Base-by-base conservation (phyloP, 176 grass and related monocot genomes). In the Hsuehochloa calcarea region DNA sequence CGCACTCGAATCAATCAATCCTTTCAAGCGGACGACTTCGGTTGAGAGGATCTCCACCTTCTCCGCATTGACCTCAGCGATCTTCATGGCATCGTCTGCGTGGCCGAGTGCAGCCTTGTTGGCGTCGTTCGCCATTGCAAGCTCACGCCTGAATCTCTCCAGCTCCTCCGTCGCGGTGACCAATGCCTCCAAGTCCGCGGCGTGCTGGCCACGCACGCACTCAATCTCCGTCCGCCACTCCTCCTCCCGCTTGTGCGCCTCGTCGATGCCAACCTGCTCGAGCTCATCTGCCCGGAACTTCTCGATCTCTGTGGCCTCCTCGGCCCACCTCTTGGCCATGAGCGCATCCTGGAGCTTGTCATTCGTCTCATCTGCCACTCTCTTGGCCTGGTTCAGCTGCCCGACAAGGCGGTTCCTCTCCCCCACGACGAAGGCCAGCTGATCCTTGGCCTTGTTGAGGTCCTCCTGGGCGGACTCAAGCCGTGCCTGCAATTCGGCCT, bases 261-360 rank as follows among this genome's bases (percentile, higher is more conserved):
- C 90, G 0, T 97, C 92, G 11, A 94, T 85, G 43, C 92, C 85
- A 0, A 70, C 85, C 85, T 91, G 89, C 90, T 98, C 95, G 25
- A 95, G 89, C 87, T 98, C 93, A 31, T 90, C 85, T 0, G 93
- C 95, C 6, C 93, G 83, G 82, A 98, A 95, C 82, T 98, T 98
- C 89, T 95, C 93, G 11, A 95, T 93, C 90, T 95, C 93, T 0
- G 87, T 91, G 70, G 82, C 89, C 76, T 95, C 92, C 84, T 95
- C 93, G 4, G 95, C 91, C 80, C 87, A 89, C 44, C 87, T 75
- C 90, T 88, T 87, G 75, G 89, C 89, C 75, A 88, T 88, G 86
- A 91, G 75, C 5, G 91, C 93, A 66, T 93, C 93, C 75, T 93
- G 87, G 72, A 98, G 95, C 89, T 98, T 90, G 79, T 95, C 95